These are phyloP conservation scores for Globisporangium uncinulatum DNA, from an alignment of 352 stramenopile genomes.

Conservation along the genomic window DNA sequence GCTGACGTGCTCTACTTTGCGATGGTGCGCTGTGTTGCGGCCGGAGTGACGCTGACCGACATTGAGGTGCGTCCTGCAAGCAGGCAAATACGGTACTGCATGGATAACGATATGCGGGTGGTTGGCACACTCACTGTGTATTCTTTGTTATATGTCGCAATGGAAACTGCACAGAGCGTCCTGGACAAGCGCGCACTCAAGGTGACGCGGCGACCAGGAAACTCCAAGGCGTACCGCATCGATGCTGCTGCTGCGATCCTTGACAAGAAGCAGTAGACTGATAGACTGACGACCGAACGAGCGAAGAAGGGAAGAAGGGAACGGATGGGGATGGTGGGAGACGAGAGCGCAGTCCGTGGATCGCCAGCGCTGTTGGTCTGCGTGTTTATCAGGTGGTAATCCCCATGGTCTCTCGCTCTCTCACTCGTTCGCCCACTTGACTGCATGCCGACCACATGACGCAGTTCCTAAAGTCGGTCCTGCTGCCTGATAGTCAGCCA, in stretches of 20 bases:
- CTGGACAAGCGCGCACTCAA: constrained; percentile 92
- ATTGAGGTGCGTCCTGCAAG: constrained; percentile 50
- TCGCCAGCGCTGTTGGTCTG: neutral
- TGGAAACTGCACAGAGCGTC: constrained; percentile 45
- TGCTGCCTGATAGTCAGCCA: neutral
- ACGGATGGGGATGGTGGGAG: neutral
- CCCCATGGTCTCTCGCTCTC: neutral
- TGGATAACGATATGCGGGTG: no score
- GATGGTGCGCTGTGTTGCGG: constrained; percentile 90
- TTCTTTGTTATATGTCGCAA: neutral
- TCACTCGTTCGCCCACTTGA: neutral
- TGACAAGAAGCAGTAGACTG: constrained; percentile 27
- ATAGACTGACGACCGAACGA: constrained; percentile 1
- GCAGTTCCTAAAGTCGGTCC: neutral
- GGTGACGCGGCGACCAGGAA: constrained; percentile 85
- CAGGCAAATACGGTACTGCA: no score
- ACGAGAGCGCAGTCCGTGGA: neutral
- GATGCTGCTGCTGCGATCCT: constrained; percentile 73
- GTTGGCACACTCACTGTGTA: neutral
- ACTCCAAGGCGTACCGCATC: constrained; percentile 87
- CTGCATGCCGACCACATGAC: neutral
- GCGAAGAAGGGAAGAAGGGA: neutral
- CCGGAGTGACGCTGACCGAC: constrained; percentile 90
- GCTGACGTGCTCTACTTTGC: constrained; percentile 97
- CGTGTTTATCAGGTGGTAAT: constrained; percentile 1